phyloP scores from a whole-genome alignment of 2,329 filamentous ascomycete species.

The Chaetoscypha palmicola region DNA sequence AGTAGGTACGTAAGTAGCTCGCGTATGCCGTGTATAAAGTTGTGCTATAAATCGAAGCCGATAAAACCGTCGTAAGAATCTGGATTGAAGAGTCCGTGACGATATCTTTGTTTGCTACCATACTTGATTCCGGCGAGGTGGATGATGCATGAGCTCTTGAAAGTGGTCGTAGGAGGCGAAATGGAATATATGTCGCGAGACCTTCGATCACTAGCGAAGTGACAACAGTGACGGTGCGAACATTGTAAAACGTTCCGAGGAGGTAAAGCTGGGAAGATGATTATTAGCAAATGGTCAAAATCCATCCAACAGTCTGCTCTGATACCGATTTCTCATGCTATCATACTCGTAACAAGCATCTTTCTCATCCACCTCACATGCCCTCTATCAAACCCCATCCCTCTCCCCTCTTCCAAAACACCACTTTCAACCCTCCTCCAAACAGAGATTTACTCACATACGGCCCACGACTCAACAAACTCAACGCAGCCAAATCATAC shows the following conservation, averaged over 20 bases:
- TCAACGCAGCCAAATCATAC: constrained; percentile 58
- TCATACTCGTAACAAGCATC: too few species aligned
- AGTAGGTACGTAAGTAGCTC: constrained; percentile 61
- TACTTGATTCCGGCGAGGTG: constrained; percentile 31
- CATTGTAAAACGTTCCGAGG: constrained; percentile 68
- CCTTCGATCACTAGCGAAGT: constrained; percentile 61
- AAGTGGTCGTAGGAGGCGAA: constrained; percentile 64
- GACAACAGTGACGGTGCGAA: constrained; percentile 54
- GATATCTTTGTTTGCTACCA: constrained; percentile 56
- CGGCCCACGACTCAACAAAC: constrained; percentile 67
- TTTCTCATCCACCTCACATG: not conserved
- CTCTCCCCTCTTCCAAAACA: not conserved
- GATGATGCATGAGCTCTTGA: constrained; percentile 55
- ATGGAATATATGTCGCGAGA: constrained; percentile 63
- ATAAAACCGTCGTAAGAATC: constrained; percentile 58
- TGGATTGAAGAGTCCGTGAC: constrained; percentile 56
- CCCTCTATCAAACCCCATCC: not conserved
- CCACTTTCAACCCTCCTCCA: too few species aligned
- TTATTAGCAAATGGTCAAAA: not conserved
- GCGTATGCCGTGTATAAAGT: constrained; percentile 61
- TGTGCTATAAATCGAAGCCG: constrained; percentile 68
- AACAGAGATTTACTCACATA: constrained; percentile 42
- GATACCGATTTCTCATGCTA: too few species aligned
- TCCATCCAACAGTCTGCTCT: not conserved
- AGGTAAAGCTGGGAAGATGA: constrained; percentile 54